Evolutionary conservation across 2,329 filamentous ascomycete genomes (phyloP), one percentile per base, ranked within the genome.

Genomic region (Lanzia echinophila): DNA sequence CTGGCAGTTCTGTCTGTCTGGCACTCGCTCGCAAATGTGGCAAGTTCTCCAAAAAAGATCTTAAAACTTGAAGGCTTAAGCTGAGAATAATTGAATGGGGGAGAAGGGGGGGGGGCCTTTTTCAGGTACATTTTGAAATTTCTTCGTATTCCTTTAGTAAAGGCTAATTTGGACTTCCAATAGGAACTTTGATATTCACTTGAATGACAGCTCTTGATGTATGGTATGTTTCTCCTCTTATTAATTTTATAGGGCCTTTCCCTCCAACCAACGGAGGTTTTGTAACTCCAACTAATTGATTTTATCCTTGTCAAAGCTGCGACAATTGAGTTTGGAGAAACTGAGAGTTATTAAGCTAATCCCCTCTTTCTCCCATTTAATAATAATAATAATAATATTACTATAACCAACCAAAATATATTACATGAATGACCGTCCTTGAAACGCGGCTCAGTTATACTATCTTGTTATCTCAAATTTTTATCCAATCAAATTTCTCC

Each of bases 401-500:
- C 36, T 48, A 32, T n/a, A 43, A 13, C 51, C 51, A 54, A 54
- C 39, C 51, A 48, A 49, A 42, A 47, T n/a, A 36, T 11, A 24
- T 34, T 53, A 24, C 34, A 47, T 47, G 42, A 47, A 47, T 47
- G 44, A 47, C 50, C 53, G 43, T 34, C 22, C 51, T 52, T 60
- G 57, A 60, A 62, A 59, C 58, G 53, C 55, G 54, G 50, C 55
- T 56, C 49, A 53, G 53, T 48, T 42, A 20, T 20, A 22, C 19
- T 42, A 6, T 42, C 17, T n/a, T n/a, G n/a, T n/a, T n/a, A n/a
- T n/a, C n/a, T n/a, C n/a, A n/a, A 22, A 19, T 22, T 42, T 41
- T 49, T 43, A 42, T 59, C 58, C 57, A 60, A 62, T 60, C 53
- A 59, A 53, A 57, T 49, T 31, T 47, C 38, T 38, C 41, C 43